Evolutionary conservation across 768 basidiomycete species (phyloP).

Genomic region (Tylopilus intermedius): DNA sequence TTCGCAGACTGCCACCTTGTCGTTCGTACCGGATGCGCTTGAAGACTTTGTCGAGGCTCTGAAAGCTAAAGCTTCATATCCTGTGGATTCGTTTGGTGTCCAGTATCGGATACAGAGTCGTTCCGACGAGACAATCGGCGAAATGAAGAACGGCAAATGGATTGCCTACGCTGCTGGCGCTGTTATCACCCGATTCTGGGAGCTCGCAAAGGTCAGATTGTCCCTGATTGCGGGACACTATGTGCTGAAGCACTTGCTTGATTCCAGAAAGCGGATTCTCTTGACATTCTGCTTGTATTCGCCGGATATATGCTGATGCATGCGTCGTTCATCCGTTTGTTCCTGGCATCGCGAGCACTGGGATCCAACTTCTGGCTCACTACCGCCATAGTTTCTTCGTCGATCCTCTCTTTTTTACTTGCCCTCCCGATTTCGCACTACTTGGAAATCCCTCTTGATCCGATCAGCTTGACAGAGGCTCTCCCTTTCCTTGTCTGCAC

Average conservation of each 20-base stretch:
- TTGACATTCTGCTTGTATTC: conserved; percentile 92
- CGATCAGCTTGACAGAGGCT: conserved; percentile 89
- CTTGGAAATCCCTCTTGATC: conserved; percentile 84
- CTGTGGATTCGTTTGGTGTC: conserved; percentile 37
- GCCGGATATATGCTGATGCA: conserved; percentile 96
- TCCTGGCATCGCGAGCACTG: conserved; percentile 81
- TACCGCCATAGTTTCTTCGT: conserved; percentile 74
- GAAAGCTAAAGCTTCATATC: conserved; percentile 25
- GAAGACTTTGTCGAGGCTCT: conserved; percentile 48
- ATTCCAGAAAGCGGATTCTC: conserved; percentile 81
- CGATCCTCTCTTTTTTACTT: conserved; percentile 78
- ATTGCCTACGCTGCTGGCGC: conserved; percentile 80
- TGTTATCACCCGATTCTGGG: conserved; percentile 77
- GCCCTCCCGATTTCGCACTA: conserved; percentile 73
- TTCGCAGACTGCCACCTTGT: conserved; percentile 44
- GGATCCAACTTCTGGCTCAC: conserved; percentile 68
- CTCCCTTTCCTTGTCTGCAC: conserved; percentile 97
- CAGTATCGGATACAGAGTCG: conserved; percentile 48
- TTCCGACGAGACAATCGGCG: conserved; percentile 50
- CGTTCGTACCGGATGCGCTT: conserved; percentile 45
- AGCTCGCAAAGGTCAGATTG: conserved; percentile 64
- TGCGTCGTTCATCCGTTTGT: conserved; percentile 85
- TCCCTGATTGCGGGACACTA: conserved; percentile 2
- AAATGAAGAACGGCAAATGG: conserved; percentile 83
- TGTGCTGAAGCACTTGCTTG: conserved; percentile 12